Evolutionary conservation across 1,139 yeast genomes (phyloP).

Genomic region (Protomyces arabidopsidicola): DNA sequence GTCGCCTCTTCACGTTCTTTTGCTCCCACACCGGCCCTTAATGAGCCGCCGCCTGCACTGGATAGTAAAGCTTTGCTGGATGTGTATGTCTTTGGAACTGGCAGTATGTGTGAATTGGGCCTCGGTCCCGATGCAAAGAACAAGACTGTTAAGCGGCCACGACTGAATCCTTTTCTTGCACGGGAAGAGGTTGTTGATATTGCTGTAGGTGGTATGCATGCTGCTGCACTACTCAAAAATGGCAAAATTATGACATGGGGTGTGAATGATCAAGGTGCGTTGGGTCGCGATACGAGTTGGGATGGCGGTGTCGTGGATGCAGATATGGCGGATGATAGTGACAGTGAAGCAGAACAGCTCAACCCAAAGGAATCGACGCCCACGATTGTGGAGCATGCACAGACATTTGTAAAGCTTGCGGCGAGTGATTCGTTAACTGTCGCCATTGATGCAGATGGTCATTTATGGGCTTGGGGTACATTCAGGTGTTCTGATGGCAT

Average conservation of each 20-base stretch:
- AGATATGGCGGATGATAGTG: constrained; percentile 53
- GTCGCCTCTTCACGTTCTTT: not conserved
- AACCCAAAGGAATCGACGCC: constrained; percentile 90
- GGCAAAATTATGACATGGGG: constrained; percentile 97
- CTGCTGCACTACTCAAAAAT: constrained; percentile 68
- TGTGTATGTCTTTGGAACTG: constrained; percentile 91
- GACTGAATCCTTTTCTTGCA: constrained; percentile 72
- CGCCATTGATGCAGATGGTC: constrained; percentile 71
- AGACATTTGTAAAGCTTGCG: constrained; percentile 68
- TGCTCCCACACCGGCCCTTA: constrained; percentile 6
- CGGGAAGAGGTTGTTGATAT: constrained; percentile 69
- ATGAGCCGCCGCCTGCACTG: not conserved
- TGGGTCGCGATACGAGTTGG: constrained; percentile 78
- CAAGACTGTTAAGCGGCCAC: constrained; percentile 91
- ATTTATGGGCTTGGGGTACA: constrained; percentile 96
- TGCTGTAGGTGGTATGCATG: constrained; percentile 95
- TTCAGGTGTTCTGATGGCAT: constrained; percentile 85
- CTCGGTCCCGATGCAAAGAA: constrained; percentile 83
- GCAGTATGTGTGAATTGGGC: constrained; percentile 95
- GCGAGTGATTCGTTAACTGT: constrained; percentile 92
- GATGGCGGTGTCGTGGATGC: constrained; percentile 61
- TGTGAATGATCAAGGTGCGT: constrained; percentile 81
- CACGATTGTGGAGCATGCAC: constrained; percentile 58
- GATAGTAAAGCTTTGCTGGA: constrained; percentile 45
- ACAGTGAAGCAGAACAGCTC: constrained; percentile 74